Evolutionary conservation across 257 asterid species (phyloP).

Genomic region (Nicotiana obtusifolia): DNA sequence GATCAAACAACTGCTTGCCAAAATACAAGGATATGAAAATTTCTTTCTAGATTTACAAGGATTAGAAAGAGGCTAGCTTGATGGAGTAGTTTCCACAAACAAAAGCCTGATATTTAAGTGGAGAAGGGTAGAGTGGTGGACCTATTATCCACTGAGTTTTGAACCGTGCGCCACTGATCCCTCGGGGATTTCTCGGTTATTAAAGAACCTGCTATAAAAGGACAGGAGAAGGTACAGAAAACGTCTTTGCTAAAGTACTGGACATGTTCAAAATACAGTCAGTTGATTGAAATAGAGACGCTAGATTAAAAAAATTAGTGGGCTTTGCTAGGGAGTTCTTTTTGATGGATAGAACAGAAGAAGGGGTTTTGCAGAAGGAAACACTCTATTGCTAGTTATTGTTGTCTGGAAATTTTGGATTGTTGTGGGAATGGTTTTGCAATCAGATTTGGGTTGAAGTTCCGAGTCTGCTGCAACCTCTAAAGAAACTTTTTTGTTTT

Average conservation of each 20-base stretch:
- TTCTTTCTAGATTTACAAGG: neutral
- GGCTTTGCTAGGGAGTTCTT: neutral
- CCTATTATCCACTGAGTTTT: neutral
- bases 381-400: neutral
- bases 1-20: neutral
- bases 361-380: neutral
- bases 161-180: neutral
- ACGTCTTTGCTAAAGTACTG: neutral
- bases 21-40: neutral
- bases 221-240: neutral
- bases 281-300: constrained; percentile 3
- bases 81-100: neutral
- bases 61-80: neutral
- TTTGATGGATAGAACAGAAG: neutral
- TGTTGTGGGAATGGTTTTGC: neutral
- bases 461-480: neutral
- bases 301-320: neutral
- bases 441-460: neutral
- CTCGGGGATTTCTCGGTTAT: too few relatives aligned
- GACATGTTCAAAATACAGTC: neutral
- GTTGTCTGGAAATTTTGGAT: neutral
- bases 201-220: neutral
- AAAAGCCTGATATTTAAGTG: neutral
- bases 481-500: neutral
- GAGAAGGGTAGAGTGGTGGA: neutral